phyloP scores from a whole-genome alignment of 108 stramenopile genomes.

The Nitzschia palea region DNA sequence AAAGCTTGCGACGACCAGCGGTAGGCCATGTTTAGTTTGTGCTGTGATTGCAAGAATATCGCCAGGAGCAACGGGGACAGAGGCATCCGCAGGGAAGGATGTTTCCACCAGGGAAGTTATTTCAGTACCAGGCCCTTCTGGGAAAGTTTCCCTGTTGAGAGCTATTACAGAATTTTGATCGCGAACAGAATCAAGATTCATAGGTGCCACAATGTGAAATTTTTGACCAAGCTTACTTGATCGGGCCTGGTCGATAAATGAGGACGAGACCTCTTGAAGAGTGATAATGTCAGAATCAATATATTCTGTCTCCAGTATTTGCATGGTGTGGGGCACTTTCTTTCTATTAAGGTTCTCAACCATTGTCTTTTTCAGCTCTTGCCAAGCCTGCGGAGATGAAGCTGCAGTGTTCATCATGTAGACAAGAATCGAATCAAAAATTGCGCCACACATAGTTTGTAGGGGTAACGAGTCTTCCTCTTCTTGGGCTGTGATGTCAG shows the following conservation, averaged over 20 bases:
- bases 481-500: slow-evolving; percentile 84
- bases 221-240: slow-evolving; percentile 41
- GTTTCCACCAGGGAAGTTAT: slow-evolving; percentile 55
- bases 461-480: slow-evolving; percentile 84
- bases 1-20: slow-evolving; percentile 75
- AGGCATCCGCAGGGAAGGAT: slow-evolving; percentile 48
- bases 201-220: slow-evolving; percentile 62
- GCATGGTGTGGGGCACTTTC: slow-evolving; percentile 84
- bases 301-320: slow-evolving; percentile 83
- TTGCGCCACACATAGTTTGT: slow-evolving; percentile 89
- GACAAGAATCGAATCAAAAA: slow-evolving; percentile 92
- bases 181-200: slow-evolving; percentile 55
- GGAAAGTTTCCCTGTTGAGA: slow-evolving; percentile 62
- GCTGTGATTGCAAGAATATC: slow-evolving; percentile 73
- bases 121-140: slow-evolving; percentile 49
- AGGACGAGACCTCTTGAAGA: slow-evolving; percentile 88
- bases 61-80: slow-evolving; percentile 80
- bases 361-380: slow-evolving; percentile 82
- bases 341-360: slow-evolving; percentile 87
- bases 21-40: slow-evolving; percentile 33
- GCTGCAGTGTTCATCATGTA: slow-evolving; percentile 92
- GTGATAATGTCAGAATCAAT: slow-evolving; percentile 85
- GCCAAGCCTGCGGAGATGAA: slow-evolving; percentile 68
- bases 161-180: slow-evolving; percentile 89
- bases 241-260: slow-evolving; percentile 80